phyloP scores from a whole-genome alignment of 2,329 filamentous ascomycete genomes.

The Colletotrichum phormii region DNA sequence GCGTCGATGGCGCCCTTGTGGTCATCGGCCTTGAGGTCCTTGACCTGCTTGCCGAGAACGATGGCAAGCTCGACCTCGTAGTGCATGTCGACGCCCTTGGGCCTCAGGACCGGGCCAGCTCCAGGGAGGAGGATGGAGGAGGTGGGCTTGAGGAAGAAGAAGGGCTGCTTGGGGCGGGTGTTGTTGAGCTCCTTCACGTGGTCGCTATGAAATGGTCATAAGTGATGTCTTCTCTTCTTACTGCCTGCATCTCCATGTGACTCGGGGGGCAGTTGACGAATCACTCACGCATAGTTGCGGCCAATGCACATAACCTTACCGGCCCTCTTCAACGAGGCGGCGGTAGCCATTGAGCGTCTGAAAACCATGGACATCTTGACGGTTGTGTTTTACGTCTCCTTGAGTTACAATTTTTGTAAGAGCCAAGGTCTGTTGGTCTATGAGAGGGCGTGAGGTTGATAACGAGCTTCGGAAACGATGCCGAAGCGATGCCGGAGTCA shows the following conservation, averaged over 20 bases:
- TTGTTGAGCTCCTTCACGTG: constrained; percentile 95
- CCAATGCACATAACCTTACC: constrained; percentile 92
- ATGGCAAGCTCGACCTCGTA: constrained; percentile 96
- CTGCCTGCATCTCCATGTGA: constrained; percentile 41
- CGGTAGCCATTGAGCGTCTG: constrained; percentile 52
- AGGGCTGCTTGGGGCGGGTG: constrained; percentile 89
- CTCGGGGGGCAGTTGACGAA: constrained; percentile 14
- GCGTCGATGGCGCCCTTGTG: constrained; percentile 81
- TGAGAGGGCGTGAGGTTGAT: neutral
- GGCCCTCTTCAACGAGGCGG: constrained; percentile 63
- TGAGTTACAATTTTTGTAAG: neutral
- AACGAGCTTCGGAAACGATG: constrained; percentile 3
- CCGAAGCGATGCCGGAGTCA: constrained; percentile 26
- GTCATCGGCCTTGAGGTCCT: constrained; percentile 81
- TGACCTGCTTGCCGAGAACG: constrained; percentile 84
- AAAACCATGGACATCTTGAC: constrained; percentile 47
- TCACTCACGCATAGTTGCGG: constrained; percentile 89
- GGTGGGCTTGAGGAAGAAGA: constrained; percentile 98
- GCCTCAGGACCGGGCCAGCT: constrained; percentile 83
- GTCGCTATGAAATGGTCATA: constrained; percentile 67
- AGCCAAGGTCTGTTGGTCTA: neutral
- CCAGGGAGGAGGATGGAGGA: constrained; percentile 85
- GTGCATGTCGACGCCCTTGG: constrained; percentile 86
- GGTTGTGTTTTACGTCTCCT: neutral
- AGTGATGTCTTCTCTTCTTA: constrained; percentile 3